phyloP scores from a whole-genome alignment of 768 basidiomycete species.

The Vararia minispora region DNA sequence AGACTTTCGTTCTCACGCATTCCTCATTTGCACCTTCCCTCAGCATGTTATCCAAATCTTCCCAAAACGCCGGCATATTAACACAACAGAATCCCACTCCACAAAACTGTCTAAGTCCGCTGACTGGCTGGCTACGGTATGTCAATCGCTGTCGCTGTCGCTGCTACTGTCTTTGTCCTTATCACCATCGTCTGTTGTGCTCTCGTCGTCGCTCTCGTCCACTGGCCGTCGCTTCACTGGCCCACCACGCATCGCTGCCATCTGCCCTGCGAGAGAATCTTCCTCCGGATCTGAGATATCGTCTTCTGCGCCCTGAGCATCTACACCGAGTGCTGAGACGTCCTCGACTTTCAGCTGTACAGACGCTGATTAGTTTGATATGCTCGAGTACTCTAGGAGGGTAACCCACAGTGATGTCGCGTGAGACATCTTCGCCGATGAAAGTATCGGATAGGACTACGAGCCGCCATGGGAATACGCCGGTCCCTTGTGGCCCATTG shows the following conservation, averaged over 20 bases:
- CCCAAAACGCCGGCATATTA: too few species aligned
- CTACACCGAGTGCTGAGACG: conserved; percentile 39
- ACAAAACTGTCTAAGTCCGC: too few species aligned
- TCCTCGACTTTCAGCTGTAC: conserved; percentile 78
- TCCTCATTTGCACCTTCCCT: too few species aligned
- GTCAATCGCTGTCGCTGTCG: conserved; percentile 42
- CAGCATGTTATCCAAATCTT: too few species aligned
- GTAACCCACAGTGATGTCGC: conserved; percentile 58
- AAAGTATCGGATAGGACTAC: conserved; percentile 83
- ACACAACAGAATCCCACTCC: too few species aligned
- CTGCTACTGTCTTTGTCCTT: conserved; percentile 33
- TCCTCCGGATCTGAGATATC: conserved; percentile 98
- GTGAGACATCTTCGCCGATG: conserved; percentile 66
- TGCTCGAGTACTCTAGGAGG: not conserved
- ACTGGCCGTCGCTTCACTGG: conserved; percentile 55
- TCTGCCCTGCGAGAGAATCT: conserved; percentile 92
- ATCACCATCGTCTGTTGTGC: conserved; percentile 38
- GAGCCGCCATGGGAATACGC: conserved; percentile 82
- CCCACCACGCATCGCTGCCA: conserved; percentile 91
- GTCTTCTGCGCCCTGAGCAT: conserved; percentile 63
- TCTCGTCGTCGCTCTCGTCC: conserved; percentile 43
- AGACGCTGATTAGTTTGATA: not conserved
- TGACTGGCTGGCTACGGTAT: not conserved
- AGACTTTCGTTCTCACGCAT: too few species aligned
- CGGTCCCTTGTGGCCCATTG: conserved; percentile 81